phyloP scores from a whole-genome alignment of 805 yeast species.

The Sugiyamaella floridensis region DNA sequence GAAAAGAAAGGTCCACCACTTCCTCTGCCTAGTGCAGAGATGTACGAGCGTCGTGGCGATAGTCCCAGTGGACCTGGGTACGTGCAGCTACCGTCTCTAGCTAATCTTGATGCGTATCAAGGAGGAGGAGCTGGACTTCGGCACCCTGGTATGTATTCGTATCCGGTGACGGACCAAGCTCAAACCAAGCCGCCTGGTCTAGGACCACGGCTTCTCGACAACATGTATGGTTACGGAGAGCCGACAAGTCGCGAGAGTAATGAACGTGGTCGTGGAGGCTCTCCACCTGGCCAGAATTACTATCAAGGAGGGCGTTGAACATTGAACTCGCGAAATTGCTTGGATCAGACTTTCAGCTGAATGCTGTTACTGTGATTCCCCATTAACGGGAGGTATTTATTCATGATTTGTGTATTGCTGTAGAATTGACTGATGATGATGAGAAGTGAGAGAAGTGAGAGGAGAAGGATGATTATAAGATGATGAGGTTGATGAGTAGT shows the following conservation, averaged over 20 bases:
- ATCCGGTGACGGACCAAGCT: background rate
- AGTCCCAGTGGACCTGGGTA: background rate
- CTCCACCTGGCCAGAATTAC: background rate
- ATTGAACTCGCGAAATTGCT: background rate
- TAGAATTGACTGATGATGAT: background rate
- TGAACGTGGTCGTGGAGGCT: slow-evolving; percentile 12
- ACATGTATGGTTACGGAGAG: slow-evolving; percentile 1
- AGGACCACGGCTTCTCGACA: background rate
- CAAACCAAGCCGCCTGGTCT: background rate
- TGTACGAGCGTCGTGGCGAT: background rate
- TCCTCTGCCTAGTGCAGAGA: background rate
- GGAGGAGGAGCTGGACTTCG: background rate
- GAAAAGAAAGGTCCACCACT: background rate
- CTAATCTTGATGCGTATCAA: background rate
- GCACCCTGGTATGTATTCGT: background rate
- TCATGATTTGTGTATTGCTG: background rate
- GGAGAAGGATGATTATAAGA: too few relatives aligned
- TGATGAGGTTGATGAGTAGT: too few relatives aligned
- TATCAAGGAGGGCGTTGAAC: background rate
- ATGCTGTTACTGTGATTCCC: too few relatives aligned
- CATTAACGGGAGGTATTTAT: background rate
- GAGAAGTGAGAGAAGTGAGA: too few relatives aligned
- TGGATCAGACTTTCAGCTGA: too few relatives aligned
- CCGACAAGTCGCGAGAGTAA: slow-evolving; percentile 16
- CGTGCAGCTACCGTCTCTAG: background rate